phyloP scores from a whole-genome alignment of 192 early-diverging fungal genomes.

The Gigaspora rosea region DNA sequence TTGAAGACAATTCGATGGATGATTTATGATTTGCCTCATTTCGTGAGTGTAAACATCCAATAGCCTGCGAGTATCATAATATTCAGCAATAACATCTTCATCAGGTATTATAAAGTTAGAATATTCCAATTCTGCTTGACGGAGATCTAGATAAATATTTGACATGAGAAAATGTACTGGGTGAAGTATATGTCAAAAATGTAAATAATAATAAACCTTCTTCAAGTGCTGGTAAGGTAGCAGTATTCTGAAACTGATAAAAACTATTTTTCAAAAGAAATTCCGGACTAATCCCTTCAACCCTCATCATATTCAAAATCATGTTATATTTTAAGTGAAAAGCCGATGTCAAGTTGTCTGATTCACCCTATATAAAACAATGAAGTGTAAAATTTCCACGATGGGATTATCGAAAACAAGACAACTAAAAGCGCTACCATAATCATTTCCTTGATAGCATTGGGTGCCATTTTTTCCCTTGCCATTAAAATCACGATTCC shows the following conservation, averaged over 20 bases:
- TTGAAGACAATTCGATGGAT: conserved; percentile 73
- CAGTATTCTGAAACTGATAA: conserved; percentile 88
- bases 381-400: too few species aligned
- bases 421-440: conserved; percentile 52
- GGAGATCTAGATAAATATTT: conserved; percentile 50
- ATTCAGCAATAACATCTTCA: conserved; percentile 70
- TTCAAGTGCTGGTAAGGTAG: conserved; percentile 75
- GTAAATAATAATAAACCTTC: conserved; percentile 38
- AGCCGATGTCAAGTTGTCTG: conserved; percentile 85
- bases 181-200: background rate
- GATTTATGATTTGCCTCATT: conserved; percentile 73
- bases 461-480: conserved; percentile 93
- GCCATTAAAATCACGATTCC: conserved; percentile 97
- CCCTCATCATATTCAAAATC: conserved; percentile 92
- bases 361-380: conserved; percentile 50
- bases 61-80: conserved; percentile 79
- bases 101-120: conserved; percentile 62
- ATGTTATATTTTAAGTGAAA: conserved; percentile 97
- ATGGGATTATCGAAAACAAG: too few species aligned
- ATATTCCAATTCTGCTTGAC: conserved; percentile 54
- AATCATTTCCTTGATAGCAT: conserved; percentile 89
- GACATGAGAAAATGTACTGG: background rate
- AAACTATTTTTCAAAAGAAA: conserved; percentile 91
- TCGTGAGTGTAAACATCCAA: conserved; percentile 68
- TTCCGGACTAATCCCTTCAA: conserved; percentile 92